Evolutionary conservation across 2,329 filamentous ascomycete species (phyloP).

Genomic region (Aspergillus cejpii): DNA sequence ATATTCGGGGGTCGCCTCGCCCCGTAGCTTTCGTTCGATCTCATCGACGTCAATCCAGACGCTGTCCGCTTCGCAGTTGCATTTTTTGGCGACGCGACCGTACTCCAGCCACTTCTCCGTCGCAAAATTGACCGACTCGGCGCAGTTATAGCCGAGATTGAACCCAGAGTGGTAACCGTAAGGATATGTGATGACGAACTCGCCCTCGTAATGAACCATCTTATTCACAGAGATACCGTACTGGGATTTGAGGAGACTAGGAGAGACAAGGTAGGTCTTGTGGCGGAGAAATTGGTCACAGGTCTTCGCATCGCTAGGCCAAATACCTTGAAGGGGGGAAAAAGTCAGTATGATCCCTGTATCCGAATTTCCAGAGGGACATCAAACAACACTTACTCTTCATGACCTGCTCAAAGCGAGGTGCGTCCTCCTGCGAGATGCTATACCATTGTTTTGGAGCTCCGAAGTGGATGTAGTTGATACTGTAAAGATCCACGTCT

Average conservation of each 20-base stretch:
- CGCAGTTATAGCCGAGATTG: conserved; percentile 97
- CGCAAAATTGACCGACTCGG: conserved; percentile 97
- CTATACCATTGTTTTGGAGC: conserved; percentile 99
- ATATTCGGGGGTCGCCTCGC: conserved; percentile 60
- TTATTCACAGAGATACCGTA: conserved; percentile 96
- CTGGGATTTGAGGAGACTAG: conserved; percentile 74
- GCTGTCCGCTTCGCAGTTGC: conserved; percentile 92
- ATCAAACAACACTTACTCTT: conserved; percentile 48
- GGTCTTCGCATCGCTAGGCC: conserved; percentile 89
- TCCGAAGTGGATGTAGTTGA: conserved; percentile 98
- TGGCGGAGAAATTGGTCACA: conserved; percentile 95
- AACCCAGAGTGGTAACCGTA: conserved; percentile 98
- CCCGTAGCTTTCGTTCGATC: conserved; percentile 87
- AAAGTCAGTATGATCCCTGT: conserved; percentile 9
- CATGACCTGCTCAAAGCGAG: conserved; percentile 91
- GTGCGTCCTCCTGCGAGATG: conserved; percentile 90
- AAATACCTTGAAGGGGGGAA: conserved; percentile 50
- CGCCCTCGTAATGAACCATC: conserved; percentile 87
- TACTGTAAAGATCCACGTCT: conserved; percentile 97
- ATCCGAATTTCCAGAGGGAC: neutral
- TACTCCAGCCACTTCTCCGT: conserved; percentile 92
- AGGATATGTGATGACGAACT: conserved; percentile 97
- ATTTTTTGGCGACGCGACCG: conserved; percentile 92
- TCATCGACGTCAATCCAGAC: conserved; percentile 97
- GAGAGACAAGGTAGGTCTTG: conserved; percentile 95